phyloP scores from a whole-genome alignment of 305 asterid genomes.

The Coffea humblotiana region DNA sequence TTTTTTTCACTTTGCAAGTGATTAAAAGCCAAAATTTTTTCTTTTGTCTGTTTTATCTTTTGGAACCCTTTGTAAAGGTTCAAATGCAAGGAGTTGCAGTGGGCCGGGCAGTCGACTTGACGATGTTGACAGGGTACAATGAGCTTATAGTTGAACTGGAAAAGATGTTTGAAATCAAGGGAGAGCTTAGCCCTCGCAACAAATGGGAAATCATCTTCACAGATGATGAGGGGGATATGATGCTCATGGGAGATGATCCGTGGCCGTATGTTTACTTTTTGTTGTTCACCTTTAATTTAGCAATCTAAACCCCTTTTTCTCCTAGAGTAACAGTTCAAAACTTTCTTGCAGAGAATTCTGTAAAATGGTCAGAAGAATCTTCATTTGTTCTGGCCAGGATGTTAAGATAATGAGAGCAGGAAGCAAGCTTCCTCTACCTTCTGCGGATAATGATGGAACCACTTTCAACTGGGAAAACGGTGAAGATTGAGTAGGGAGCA shows the following conservation, averaged over 20 bases:
- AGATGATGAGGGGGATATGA: constrained; percentile 94
- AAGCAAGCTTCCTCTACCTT: constrained; percentile 44
- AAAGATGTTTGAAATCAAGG: constrained; percentile 80
- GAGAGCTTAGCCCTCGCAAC: constrained; percentile 62
- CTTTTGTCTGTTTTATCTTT: constrained; percentile 5
- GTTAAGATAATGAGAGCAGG: constrained; percentile 71
- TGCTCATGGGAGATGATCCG: constrained; percentile 96
- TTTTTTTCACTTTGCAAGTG: background rate
- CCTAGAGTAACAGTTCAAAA: background rate
- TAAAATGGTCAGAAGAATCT: constrained; percentile 73
- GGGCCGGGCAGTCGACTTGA: constrained; percentile 90
- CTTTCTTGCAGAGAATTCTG: constrained; percentile 72
- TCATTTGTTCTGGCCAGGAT: constrained; percentile 74
- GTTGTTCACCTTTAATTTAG: background rate
- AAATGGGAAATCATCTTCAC: constrained; percentile 89
- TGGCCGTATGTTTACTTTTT: constrained; percentile 68
- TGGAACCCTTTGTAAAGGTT: constrained; percentile 48
- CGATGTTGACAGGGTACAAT: constrained; percentile 61
- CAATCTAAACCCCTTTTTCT: background rate
- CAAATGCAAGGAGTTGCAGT: constrained; percentile 99
- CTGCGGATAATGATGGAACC: constrained; percentile 44
- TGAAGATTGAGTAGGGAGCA: constrained; percentile 27
- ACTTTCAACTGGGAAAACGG: constrained; percentile 27
- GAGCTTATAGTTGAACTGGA: constrained; percentile 78
- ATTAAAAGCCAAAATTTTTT: background rate